Percentiles rank a stretch among this genome's conserved stretches.
Evolutionary conservation across 257 asterid species (phyloP).

Genomic region (Jacaranda copaia): DNA sequence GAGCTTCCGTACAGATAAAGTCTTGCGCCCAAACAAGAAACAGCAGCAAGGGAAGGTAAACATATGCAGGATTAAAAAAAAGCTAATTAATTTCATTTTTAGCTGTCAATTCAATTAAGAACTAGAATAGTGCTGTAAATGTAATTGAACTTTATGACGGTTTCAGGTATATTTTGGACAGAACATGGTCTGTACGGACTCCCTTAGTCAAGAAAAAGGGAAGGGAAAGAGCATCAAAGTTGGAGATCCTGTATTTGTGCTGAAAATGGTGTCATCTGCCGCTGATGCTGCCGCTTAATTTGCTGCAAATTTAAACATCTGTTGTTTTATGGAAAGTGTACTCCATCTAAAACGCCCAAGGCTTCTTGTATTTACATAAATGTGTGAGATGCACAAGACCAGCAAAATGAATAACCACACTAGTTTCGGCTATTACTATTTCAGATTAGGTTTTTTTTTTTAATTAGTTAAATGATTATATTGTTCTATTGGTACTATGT

Average conservation of each 20-base stretch:
- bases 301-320: too few relatives aligned
- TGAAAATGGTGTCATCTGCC: conserved; percentile 49
- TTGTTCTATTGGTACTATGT: too few relatives aligned
- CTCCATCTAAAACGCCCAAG: too few relatives aligned
- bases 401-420: too few relatives aligned
- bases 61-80: not conserved
- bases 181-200: conserved; percentile 53
- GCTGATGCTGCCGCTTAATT: conserved; percentile 52
- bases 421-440: too few relatives aligned
- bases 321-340: too few relatives aligned
- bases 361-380: too few relatives aligned
- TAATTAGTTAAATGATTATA: too few relatives aligned
- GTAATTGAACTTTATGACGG: not conserved
- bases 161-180: conserved; percentile 70
- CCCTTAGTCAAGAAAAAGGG: conserved; percentile 31
- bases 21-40: conserved; percentile 50
- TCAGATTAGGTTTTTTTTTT: too few relatives aligned
- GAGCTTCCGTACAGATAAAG: conserved; percentile 55
- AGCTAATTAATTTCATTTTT: not conserved
- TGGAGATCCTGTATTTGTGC: conserved; percentile 57
- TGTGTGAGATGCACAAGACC: too few relatives aligned
- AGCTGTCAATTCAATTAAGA: not conserved
- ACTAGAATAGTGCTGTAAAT: not conserved
- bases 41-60: conserved; percentile 52
- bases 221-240: conserved; percentile 54